Conservation (phyloP, 2,329 filamentous ascomycete genomes). For the Fusarium concolor region DNA sequence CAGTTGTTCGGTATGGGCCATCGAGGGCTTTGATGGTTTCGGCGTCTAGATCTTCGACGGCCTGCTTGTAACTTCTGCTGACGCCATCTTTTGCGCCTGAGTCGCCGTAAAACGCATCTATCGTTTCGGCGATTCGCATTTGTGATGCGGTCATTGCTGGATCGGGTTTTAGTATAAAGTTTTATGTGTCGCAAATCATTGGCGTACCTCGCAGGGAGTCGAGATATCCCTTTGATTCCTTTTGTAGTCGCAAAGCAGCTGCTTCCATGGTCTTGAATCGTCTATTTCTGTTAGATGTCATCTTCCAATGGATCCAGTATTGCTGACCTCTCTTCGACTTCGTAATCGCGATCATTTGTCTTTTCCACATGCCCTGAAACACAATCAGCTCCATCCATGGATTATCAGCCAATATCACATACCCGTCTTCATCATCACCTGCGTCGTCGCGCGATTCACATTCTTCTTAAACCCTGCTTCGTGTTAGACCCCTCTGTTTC, state of each 20-base stretch:
- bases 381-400: conserved; percentile 21
- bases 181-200: background rate
- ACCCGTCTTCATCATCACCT: conserved; percentile 99
- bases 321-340: conserved; percentile 88
- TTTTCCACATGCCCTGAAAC: conserved; percentile 89
- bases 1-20: conserved; percentile 92
- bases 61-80: conserved; percentile 96
- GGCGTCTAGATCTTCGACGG: conserved; percentile 95
- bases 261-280: conserved; percentile 98
- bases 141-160: conserved; percentile 98
- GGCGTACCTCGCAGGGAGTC: conserved; percentile 86
- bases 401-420: conserved; percentile 42
- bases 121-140: conserved; percentile 99
- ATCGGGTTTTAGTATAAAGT: conserved; percentile 18
- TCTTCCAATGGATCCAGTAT: background rate
- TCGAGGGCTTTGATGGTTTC: conserved; percentile 99
- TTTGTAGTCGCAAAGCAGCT: conserved; percentile 90
- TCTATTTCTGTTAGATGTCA: conserved; percentile 59
- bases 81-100: conserved; percentile 95
- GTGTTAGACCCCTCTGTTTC: conserved; percentile 48
- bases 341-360: conserved; percentile 98
- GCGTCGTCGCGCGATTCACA: conserved; percentile 98
- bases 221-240: conserved; percentile 97
- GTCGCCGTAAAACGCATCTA: conserved; percentile 99
- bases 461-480: conserved; percentile 76